phyloP scores from a whole-genome alignment of 1,139 yeast species.

The Dujonia santamariae region DNA sequence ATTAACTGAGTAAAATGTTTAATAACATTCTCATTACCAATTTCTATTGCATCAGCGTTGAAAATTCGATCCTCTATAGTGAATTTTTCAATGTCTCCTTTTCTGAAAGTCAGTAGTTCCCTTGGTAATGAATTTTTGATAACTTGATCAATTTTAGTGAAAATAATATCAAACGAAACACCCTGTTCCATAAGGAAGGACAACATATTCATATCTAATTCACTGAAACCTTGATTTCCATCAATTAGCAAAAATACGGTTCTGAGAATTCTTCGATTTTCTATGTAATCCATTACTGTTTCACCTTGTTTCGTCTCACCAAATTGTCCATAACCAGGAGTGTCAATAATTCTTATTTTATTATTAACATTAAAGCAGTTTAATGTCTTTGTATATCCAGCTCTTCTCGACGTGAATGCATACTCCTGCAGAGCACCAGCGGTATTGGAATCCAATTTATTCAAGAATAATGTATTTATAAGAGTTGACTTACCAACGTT shows the following conservation, averaged over 20 bases:
- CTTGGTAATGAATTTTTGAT: constrained; percentile 18
- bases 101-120: constrained; percentile 4
- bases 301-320: constrained; percentile 67
- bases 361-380: constrained; percentile 70
- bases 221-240: constrained; percentile 53
- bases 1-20: constrained; percentile 22
- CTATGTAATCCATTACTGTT: constrained; percentile 60
- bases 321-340: constrained; percentile 82
- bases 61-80: constrained; percentile 8
- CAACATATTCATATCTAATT: constrained; percentile 54
- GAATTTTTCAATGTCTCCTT: constrained; percentile 6
- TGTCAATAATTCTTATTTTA: constrained; percentile 64
- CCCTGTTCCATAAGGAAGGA: constrained; percentile 52
- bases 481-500: constrained; percentile 84
- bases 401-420: constrained; percentile 57
- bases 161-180: constrained; percentile 66
- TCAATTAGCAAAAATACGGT: constrained; percentile 63
- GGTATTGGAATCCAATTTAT: constrained; percentile 24
- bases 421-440: constrained; percentile 18
- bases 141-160: constrained; percentile 71
- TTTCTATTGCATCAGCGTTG: constrained; percentile 11
- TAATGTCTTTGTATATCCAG: constrained; percentile 77
- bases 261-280: constrained; percentile 48
- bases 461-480: constrained; percentile 50
- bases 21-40: constrained; percentile 23